Evolutionary conservation across 768 basidiomycete species (phyloP).

Genomic region (Mycena indigotica): DNA sequence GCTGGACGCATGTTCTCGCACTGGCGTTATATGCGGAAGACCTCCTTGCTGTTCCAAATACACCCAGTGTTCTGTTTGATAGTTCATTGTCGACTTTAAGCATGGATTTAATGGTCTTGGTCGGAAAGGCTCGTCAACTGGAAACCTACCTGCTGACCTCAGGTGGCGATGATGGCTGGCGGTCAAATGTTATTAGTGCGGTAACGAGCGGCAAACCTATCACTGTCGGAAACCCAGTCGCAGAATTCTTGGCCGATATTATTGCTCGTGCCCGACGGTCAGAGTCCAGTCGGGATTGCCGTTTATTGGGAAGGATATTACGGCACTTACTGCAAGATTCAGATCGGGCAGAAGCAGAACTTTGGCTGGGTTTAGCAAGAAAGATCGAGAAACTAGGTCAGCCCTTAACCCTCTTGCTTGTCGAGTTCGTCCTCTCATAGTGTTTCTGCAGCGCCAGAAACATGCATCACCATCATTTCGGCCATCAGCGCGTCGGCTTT

Average conservation of each 20-base stretch:
- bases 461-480: constrained; percentile 65
- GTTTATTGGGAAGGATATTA: constrained; percentile 63
- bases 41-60: constrained; percentile 52
- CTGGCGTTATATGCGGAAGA: constrained; percentile 68
- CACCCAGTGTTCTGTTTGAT: constrained; percentile 52
- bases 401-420: too few relatives aligned
- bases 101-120: constrained; percentile 41
- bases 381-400: constrained; percentile 63
- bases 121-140: constrained; percentile 51
- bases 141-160: constrained; percentile 65
- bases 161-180: constrained; percentile 52
- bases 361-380: constrained; percentile 75
- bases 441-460: constrained; percentile 59
- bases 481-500: constrained; percentile 62
- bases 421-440: too few relatives aligned
- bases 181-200: constrained; percentile 41
- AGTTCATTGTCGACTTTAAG: constrained; percentile 30
- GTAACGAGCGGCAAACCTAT: constrained; percentile 31
- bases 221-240: constrained; percentile 25
- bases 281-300: constrained; percentile 56
- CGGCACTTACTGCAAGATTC: constrained; percentile 61
- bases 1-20: constrained; percentile 68
- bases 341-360: constrained; percentile 65
- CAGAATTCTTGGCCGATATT: constrained; percentile 33
- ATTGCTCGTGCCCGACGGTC: constrained; percentile 33